Evolutionary conservation across 306 rosid genomes (phyloP), one percentile per base, ranked within the genome.

Genomic region (Fragaria nilgerrensis): DNA sequence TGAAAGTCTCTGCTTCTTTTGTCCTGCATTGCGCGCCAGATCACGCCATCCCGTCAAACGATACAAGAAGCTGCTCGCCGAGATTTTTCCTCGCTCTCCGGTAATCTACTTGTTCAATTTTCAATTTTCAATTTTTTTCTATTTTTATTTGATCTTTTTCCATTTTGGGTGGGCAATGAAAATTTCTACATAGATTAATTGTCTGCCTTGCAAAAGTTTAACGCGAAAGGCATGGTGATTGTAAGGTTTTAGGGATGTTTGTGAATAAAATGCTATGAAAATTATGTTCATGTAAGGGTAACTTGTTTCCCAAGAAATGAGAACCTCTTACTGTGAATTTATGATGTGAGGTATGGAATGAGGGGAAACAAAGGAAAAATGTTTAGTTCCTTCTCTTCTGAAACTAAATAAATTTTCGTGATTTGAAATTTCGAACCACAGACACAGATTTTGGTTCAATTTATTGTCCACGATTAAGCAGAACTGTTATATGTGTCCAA

Each of bases 41-140:
- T 93, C 97, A 1, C 78, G 97, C 41, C 96, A 90, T 78, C 97
- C 97, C 0, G 88, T 93, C 37, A 90, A 93, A 77, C 96, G 96
- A 68, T 90, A 90, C 83, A 93, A 93, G 84, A 84, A 90, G 64
- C 68, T 90, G 74, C 91, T 93, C 2, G 87, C 96, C 9, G 96
- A 93, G 79, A 93, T 87, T 49, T 90, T 90, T 71, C 97, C 97
- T 76, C 88, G 87, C 45, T 47, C 92, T 8, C 92, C 55, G 89
- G 96, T 92, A 29, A 13, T 14, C 34, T 73, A 14, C n/a, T 8
- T 34, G 27, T 50, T 72, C 19, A 36, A 4, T 12, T 37, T 23
- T 25, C 48, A 6, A 2, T 3, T 12, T 12, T 63, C 4, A 12
- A 32, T 32, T 32, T 32, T 32, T 32, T 25, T 19, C 2, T 5